Conservation (phyloP, 2,329 filamentous ascomycete species). For the Harringtonia aguacate region DNA sequence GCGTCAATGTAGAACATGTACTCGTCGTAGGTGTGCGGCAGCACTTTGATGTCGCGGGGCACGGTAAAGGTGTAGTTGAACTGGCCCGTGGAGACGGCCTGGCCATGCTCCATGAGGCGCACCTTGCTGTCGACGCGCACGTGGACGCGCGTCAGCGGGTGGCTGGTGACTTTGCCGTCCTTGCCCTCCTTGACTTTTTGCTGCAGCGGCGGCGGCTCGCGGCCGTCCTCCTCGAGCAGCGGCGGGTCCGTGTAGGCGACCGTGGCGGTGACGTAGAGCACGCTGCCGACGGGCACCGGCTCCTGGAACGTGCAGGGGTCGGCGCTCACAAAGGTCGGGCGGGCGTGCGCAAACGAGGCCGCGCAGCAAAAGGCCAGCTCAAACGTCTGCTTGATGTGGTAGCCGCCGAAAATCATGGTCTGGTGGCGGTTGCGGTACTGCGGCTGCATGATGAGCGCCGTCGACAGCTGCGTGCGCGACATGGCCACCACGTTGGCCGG, state of each 20-base stretch:
- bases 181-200: conserved; percentile 2
- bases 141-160: conserved; percentile 43
- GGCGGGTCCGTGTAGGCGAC: conserved; percentile 61
- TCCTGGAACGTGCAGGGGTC: conserved; percentile 68
- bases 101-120: conserved; percentile 51
- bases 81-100: conserved; percentile 57
- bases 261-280: conserved; percentile 62
- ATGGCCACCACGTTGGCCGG: conserved; percentile 38
- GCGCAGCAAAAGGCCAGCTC: conserved; percentile 69
- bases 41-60: conserved; percentile 24
- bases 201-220: conserved; percentile 21
- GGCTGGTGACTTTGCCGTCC: too few species aligned
- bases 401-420: conserved; percentile 72
- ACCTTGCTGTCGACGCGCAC: conserved; percentile 64
- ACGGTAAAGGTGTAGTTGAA: conserved; percentile 58
- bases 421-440: conserved; percentile 44
- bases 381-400: conserved; percentile 63
- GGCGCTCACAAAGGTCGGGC: conserved; percentile 61
- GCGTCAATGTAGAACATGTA: conserved; percentile 34
- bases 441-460: conserved; percentile 66
- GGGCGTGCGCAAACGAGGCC: conserved; percentile 56
- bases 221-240: conserved; percentile 35
- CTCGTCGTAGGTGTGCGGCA: conserved; percentile 28
- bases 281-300: conserved; percentile 63
- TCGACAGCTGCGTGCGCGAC: conserved; percentile 45